Evolutionary conservation across 148 eudicot genomes (phyloP), one percentile per base, ranked within the genome.

Genomic region (Rhododendron henanense): DNA sequence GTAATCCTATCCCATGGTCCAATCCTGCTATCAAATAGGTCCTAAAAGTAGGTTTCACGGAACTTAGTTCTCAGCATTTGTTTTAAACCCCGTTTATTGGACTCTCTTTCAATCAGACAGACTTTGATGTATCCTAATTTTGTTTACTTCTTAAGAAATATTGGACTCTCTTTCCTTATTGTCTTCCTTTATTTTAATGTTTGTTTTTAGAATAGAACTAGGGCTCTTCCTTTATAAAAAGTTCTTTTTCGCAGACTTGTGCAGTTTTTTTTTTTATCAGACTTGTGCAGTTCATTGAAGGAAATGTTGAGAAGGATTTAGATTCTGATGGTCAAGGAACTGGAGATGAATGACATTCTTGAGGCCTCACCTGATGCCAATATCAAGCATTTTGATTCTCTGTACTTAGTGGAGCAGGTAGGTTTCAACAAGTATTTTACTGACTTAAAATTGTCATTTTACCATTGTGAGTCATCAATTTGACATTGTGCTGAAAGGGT

Each of bases 131-230:
- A 39, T 39, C 23, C 15, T 33, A 41, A 31, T 81, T 50, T 41
- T 5, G 44, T 35, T 86, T 18, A 74, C 33, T 28, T 74, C 53
- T 76, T 28, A 28, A 25, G 48, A 57, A 85, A 41, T 69, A 33
- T 25, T 57, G 41, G 57, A 33, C 21, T 80, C 11, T 51, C 79
- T 28, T 81, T 23, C 35, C 63, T 44, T 13, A 61, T 61, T 48
- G 51, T 23, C 11, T 2, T 63, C 9, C 28, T 35, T 67, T 37
- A 55, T 86, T 71, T 9, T 82, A 35, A 76, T 93, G 94, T 59
- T 97, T 95, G 19, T 86, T 90, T 94, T 37, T 95, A 95, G 99
- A 98, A 95, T 45, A 31, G 83, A 85, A 88, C 80, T 76, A 96
- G 95, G 99, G 91, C 95, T 79, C 85, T 91, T 86, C 41, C 41